A percentile compares a stretch with the other conserved stretches of the same genome.
phyloP scores from a whole-genome alignment of 352 stramenopile genomes.

The Thraustochytrium sp. region DNA sequence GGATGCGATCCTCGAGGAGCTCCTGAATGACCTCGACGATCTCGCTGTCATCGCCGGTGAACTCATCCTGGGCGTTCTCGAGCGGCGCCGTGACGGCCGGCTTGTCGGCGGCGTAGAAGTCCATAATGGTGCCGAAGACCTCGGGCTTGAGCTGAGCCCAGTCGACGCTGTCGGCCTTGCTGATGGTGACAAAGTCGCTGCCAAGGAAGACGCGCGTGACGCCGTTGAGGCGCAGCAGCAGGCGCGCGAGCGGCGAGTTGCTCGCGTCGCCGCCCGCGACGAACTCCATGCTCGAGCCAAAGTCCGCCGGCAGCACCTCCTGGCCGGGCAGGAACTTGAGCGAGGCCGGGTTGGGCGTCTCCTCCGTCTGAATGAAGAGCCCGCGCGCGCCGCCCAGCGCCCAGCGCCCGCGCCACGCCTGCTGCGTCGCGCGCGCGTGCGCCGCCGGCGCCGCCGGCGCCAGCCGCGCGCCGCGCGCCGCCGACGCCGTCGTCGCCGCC shows the following conservation, averaged over 20 bases:
- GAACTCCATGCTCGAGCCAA: constrained; percentile 2
- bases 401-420: not conserved
- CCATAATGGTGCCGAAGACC: constrained; percentile 95
- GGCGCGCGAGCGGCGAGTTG: constrained; percentile 73
- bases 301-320: constrained; percentile 66
- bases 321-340: constrained; percentile 94
- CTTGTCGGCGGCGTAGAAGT: constrained; percentile 85
- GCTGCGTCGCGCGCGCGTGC: too few species aligned
- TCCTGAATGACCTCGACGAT: constrained; percentile 99
- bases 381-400: not conserved
- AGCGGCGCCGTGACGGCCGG: constrained; percentile 78
- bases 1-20: constrained; percentile 94
- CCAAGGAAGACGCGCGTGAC: constrained; percentile 94
- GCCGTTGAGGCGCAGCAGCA: constrained; percentile 91
- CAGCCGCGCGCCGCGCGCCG: not conserved
- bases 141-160: constrained; percentile 79
- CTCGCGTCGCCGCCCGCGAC: not conserved
- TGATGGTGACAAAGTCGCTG: constrained; percentile 96
- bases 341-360: constrained; percentile 94
- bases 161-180: constrained; percentile 81
- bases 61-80: constrained; percentile 44
- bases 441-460: not conserved
- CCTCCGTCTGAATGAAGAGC: constrained; percentile 96
- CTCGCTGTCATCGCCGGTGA: constrained; percentile 27
- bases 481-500: not conserved